Base-by-base conservation (phyloP, 371 early-diverging fungal genomes). In the Mortierella sp. region DNA sequence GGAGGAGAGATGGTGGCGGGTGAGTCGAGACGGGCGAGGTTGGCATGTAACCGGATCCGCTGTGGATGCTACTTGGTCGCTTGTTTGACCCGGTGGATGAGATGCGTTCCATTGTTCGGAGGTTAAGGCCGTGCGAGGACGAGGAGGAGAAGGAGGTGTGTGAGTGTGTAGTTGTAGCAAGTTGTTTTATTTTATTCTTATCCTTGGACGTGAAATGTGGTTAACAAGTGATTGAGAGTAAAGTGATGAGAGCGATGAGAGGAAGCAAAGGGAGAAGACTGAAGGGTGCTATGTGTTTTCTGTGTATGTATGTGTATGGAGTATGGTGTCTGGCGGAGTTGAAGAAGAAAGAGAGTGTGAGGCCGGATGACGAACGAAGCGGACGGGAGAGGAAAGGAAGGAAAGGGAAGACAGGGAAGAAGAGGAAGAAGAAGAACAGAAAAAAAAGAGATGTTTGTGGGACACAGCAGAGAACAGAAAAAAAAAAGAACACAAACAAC, bases 21-120 rank as follows among this genome's bases (percentile, higher is more conserved):
- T 6, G 71, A 64, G n/a, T 58, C 24, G 65, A 64, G 61, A 69
- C 61, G 26, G 70, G 70, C 10, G 70, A 77, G n/a, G 73, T 71
- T 13, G 68, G 64, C 24, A 64, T 68, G 73, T 70, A 67, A n/a
- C 77, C 68, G 52, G 74, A 74, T 77, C 82, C 77, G 26, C 82
- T 81, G 68, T 81, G 43, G 74, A 77, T 68, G 70, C 82, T 81
- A 48, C 77, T 81, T 19, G 82, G 82, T 31, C 74, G 71, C 47
- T 70, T 81, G 68, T 64, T 77, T 53, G 80, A 76, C 61, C 80
- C 80, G 13, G 80, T 61, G 72, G 80, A 79, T 40, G 79, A 68
- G 66, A 80, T 80, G 64, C 80, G 80, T 58, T 80, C 80, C 80
- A 80, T 80, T 65, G 66, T 40, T 44, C 31, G 44, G 44, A 43